phyloP scores from a whole-genome alignment of 1,284 basidiomycete species.

The Trichosporon inkin region DNA sequence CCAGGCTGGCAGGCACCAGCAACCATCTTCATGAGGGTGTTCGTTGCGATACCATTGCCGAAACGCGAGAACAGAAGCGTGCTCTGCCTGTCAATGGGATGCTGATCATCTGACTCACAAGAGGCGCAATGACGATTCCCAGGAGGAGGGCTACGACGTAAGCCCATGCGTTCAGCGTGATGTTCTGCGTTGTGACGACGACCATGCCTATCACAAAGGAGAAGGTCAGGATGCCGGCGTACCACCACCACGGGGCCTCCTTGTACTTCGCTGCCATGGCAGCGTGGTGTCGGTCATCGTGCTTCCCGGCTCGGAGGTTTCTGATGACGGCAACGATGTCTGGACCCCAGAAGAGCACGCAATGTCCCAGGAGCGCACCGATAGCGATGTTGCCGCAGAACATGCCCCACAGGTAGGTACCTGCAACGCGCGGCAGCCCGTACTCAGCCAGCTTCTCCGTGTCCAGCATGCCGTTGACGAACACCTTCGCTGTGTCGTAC shows the following conservation, averaged over 20 bases:
- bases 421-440: constrained; percentile 35
- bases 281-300: constrained; percentile 58
- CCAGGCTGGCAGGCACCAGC: constrained; percentile 26
- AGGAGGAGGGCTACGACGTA: constrained; percentile 27
- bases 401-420: constrained; percentile 59
- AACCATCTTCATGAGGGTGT: constrained; percentile 30
- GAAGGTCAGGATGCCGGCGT: constrained; percentile 21
- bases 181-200: constrained; percentile 25
- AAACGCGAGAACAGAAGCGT: constrained; percentile 27
- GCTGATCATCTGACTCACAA: constrained; percentile 14
- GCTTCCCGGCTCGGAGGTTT: constrained; percentile 52
- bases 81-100: constrained; percentile 6
- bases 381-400: constrained; percentile 53
- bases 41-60: constrained; percentile 28
- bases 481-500: constrained; percentile 53
- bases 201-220: constrained; percentile 27
- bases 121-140: constrained; percentile 26
- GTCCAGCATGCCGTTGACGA: constrained; percentile 26
- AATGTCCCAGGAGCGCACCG: constrained; percentile 61
- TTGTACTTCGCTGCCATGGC: constrained; percentile 41
- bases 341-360: constrained; percentile 41
- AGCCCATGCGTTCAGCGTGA: constrained; percentile 26
- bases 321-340: constrained; percentile 54
- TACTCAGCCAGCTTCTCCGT: constrained; percentile 28
- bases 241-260: constrained; percentile 40